These are phyloP conservation scores for Fomitopsis betulina DNA, from an alignment of 1,284 basidiomycete genomes.

Conservation along the genomic window DNA sequence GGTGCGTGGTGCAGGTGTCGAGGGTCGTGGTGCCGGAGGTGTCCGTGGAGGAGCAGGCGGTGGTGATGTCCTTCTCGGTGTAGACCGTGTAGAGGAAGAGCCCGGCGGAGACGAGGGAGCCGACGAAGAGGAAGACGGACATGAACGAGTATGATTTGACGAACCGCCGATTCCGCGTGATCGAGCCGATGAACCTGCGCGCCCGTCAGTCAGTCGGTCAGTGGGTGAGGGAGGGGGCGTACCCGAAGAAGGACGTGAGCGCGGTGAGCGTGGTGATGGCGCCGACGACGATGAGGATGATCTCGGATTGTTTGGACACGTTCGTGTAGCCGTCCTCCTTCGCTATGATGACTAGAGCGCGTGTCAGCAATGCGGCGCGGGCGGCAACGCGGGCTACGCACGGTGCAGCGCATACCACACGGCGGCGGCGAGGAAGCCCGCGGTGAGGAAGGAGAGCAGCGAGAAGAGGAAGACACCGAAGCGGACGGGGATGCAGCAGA, in stretches of 20 bases:
- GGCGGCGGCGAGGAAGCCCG: conserved; percentile 36
- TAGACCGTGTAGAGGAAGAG: conserved; percentile 32
- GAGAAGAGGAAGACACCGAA: conserved; percentile 56
- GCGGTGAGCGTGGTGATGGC: conserved; percentile 44
- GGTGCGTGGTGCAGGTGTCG: conserved; percentile 14
- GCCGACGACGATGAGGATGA: conserved; percentile 43
- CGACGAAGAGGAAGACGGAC: conserved; percentile 40
- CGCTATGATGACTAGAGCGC: conserved; percentile 16
- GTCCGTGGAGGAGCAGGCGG: conserved; percentile 15
- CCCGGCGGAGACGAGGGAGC: conserved; percentile 41
- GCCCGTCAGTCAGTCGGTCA: not conserved
- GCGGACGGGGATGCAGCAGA: conserved; percentile 60
- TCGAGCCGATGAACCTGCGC: conserved; percentile 43
- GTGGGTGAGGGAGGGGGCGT: conserved; percentile 17
- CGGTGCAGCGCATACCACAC: conserved; percentile 34
- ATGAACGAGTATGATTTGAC: conserved; percentile 44
- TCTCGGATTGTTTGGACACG: conserved; percentile 24
- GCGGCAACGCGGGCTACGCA: conserved; percentile 13
- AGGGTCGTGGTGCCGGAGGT: conserved; percentile 17
- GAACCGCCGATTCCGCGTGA: conserved; percentile 41
- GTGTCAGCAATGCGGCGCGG: not conserved
- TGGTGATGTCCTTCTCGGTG: conserved; percentile 22
- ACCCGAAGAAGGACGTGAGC: conserved; percentile 49
- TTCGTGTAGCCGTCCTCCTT: conserved; percentile 13
- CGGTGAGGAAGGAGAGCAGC: conserved; percentile 37